Conservation (phyloP, 495 filamentous ascomycete genomes). For the Pyrenula massariospora region DNA sequence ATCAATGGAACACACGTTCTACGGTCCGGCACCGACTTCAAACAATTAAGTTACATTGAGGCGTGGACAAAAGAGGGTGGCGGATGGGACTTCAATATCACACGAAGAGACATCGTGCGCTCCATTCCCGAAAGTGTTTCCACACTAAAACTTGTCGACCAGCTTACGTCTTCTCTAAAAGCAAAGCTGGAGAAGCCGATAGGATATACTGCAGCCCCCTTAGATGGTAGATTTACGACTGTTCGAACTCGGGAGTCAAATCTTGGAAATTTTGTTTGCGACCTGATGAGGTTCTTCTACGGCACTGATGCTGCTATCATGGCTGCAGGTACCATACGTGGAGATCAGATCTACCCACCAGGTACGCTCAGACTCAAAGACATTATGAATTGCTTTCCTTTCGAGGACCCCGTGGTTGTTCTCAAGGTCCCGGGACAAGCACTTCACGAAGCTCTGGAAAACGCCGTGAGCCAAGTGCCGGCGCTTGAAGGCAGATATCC, state of each 20-base stretch:
- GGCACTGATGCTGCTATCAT: conserved; percentile 69
- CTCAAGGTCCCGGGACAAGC: conserved; percentile 54
- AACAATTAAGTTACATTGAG: conserved; percentile 81
- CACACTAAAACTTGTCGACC: conserved; percentile 46
- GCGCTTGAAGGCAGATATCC: conserved; percentile 65
- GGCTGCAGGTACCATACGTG: conserved; percentile 79
- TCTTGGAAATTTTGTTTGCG: conserved; percentile 79
- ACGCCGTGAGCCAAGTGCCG: conserved; percentile 65
- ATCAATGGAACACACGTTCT: conserved; percentile 72
- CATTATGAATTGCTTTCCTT: conserved; percentile 72
- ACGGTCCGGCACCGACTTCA: conserved; percentile 79
- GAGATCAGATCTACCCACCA: conserved; percentile 78
- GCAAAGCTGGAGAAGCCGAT: conserved; percentile 71
- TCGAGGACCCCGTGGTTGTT: conserved; percentile 81
- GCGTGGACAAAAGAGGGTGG: conserved; percentile 39
- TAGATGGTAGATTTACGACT: conserved; percentile 78
- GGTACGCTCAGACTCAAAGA: conserved; percentile 68
- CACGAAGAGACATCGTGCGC: conserved; percentile 56
- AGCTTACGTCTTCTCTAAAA: conserved; percentile 57
- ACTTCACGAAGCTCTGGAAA: conserved; percentile 68
- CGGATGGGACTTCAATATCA: conserved; percentile 69
- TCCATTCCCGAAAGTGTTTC: conserved; percentile 49
- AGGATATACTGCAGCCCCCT: conserved; percentile 64
- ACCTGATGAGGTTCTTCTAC: conserved; percentile 80
- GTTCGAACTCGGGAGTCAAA: conserved; percentile 70